These are phyloP conservation scores for Tylopilus felleus DNA, from an alignment of 768 basidiomycete genomes.

Conservation along the genomic window DNA sequence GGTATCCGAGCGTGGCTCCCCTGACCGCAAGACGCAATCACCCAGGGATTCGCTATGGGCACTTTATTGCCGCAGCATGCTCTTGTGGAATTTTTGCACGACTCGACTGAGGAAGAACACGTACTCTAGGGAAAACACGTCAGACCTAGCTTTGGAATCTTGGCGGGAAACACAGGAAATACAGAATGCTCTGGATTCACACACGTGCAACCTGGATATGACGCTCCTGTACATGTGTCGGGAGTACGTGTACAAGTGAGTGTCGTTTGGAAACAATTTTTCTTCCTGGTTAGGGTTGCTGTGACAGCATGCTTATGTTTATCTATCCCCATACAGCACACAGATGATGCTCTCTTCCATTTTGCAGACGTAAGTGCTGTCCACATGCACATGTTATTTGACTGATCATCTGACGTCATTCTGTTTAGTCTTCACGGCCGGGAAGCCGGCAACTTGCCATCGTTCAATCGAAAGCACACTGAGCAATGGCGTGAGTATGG, in stretches of 20 bases:
- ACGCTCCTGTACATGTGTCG: slow-evolving; percentile 61
- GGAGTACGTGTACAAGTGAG: slow-evolving; percentile 75
- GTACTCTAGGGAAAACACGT: slow-evolving; percentile 48
- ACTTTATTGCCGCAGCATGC: slow-evolving; percentile 76
- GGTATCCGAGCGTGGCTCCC: slow-evolving; percentile 48
- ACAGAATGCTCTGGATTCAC: slow-evolving; percentile 63
- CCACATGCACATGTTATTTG: background rate
- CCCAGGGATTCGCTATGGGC: slow-evolving; percentile 82
- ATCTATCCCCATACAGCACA: slow-evolving; percentile 40
- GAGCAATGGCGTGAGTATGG: slow-evolving; percentile 72
- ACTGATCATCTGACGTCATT: slow-evolving; percentile 22
- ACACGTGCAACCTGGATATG: slow-evolving; percentile 69
- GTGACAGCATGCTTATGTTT: slow-evolving; percentile 14
- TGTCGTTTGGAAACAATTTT: slow-evolving; percentile 15
- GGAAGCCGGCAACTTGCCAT: slow-evolving; percentile 43
- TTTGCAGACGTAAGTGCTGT: slow-evolving; percentile 63
- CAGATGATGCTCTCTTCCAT: slow-evolving; percentile 63
- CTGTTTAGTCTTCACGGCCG: slow-evolving; percentile 47
- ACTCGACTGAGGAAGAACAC: slow-evolving; percentile 45
- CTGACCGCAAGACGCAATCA: slow-evolving; percentile 44
- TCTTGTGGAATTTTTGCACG: slow-evolving; percentile 70
- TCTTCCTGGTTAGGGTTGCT: slow-evolving; percentile 2
- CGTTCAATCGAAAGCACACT: slow-evolving; percentile 67
- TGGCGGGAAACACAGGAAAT: slow-evolving; percentile 66
- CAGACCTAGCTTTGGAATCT: slow-evolving; percentile 56